phyloP scores from a whole-genome alignment of 352 stramenopile species.

The Pythium rishiriense region DNA sequence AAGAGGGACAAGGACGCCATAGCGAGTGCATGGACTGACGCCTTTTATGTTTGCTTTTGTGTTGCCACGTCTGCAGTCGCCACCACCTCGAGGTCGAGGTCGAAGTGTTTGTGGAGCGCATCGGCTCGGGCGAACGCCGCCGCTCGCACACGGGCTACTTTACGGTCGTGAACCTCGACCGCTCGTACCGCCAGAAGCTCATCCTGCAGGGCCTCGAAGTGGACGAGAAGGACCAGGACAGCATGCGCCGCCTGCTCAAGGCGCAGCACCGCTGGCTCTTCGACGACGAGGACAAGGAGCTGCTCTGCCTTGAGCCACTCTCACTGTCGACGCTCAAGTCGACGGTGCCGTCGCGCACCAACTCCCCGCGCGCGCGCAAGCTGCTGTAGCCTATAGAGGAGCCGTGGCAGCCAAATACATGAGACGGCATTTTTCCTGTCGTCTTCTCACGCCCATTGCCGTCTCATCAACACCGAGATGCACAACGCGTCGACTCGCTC shows the following conservation, averaged over 20 bases:
- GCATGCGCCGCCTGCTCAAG: constrained; percentile 68
- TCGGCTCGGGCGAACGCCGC: constrained; percentile 42
- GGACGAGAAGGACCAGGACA: constrained; percentile 63
- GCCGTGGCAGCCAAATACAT: no score
- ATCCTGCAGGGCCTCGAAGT: constrained; percentile 54
- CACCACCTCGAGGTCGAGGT: constrained; percentile 74
- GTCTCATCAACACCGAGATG: constrained; percentile 7
- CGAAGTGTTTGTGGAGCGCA: constrained; percentile 64
- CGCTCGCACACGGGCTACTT: constrained; percentile 75
- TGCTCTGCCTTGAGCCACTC: constrained; percentile 59
- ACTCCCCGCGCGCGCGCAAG: constrained; percentile 14
- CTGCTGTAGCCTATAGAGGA: no score
- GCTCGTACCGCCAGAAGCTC: constrained; percentile 53
- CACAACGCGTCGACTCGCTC: no score
- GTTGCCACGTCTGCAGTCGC: constrained; percentile 29
- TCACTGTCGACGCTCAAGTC: constrained; percentile 33
- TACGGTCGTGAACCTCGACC: constrained; percentile 67
- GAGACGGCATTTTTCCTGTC: no score
- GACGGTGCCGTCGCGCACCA: constrained; percentile 8
- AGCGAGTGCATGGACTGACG: no score
- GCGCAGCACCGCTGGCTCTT: constrained; percentile 73
- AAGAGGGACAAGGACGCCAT: no score
- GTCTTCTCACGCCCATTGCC: constrained; percentile 7
- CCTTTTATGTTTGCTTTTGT: background rate
- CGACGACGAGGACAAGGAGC: constrained; percentile 62